phyloP scores from a whole-genome alignment of 768 basidiomycete genomes.

The Lactarius vividus region DNA sequence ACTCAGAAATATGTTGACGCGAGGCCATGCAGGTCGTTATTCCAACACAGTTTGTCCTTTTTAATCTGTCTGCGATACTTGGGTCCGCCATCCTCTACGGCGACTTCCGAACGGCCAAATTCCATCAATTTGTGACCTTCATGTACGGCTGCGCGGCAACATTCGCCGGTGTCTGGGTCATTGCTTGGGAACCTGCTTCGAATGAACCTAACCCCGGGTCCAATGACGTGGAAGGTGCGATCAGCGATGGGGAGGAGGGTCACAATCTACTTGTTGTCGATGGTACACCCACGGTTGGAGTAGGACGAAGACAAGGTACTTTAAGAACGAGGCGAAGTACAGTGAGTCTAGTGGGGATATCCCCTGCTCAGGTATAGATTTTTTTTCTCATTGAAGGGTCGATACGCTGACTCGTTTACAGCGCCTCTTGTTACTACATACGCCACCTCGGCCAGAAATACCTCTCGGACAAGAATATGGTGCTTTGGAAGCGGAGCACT shows the following conservation, averaged over 20 bases:
- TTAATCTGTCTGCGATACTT: constrained; percentile 88
- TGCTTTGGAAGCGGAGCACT: constrained; percentile 10
- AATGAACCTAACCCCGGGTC: constrained; percentile 24
- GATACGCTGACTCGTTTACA: constrained; percentile 30
- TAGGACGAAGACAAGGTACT: constrained; percentile 28
- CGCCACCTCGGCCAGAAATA: constrained; percentile 53
- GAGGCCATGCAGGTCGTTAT: constrained; percentile 65
- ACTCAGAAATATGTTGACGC: constrained; percentile 1
- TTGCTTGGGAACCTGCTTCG: constrained; percentile 59
- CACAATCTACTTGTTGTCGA: constrained; percentile 26
- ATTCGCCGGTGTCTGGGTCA: constrained; percentile 84
- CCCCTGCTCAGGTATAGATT: constrained; percentile 63
- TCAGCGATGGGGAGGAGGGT: constrained; percentile 33
- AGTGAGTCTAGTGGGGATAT: constrained; percentile 64
- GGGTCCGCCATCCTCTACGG: constrained; percentile 93
- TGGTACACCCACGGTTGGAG: constrained; percentile 28
- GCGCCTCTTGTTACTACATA: constrained; percentile 65
- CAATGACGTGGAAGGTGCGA: constrained; percentile 32
- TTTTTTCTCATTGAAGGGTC: constrained; percentile 1
- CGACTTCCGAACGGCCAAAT: constrained; percentile 81
- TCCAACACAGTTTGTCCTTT: constrained; percentile 92
- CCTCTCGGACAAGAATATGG: constrained; percentile 15
- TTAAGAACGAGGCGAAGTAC: constrained; percentile 54
- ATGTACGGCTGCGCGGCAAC: constrained; percentile 87
- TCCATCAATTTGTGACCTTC: constrained; percentile 82